Evolutionary conservation across 2,329 filamentous ascomycete genomes (phyloP), one percentile per base, ranked within the genome.

Genomic region (Aspergillus sp.): DNA sequence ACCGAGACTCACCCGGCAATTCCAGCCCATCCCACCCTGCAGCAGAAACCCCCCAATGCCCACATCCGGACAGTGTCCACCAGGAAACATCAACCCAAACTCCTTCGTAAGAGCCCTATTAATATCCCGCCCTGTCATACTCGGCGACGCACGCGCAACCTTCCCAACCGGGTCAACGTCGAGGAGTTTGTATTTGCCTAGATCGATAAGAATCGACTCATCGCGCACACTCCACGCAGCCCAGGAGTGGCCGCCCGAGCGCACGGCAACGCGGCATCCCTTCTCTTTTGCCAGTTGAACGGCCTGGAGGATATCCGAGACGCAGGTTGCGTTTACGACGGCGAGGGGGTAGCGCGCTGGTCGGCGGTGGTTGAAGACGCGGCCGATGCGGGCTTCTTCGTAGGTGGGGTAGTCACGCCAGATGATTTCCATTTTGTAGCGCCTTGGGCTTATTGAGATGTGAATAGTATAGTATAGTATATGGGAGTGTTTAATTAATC

Each of bases 1-100:
- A 27, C 2, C 23, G 8, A 27, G 8, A 27, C 74, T 55, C 58
- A 80, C 79, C 66, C 77, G 79, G 62, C 79, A 83, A 62, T 83
- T 84, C 82, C 82, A 85, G 0, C 82, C 82, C 80, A 84, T 56
- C 15, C 57, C 57, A 3, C 57, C 57, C 35, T 56, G 53, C 14
- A 85, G 66, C 21, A 84, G 65, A 60, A 84, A 84, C 0, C 82
- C 82, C 0, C 82, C 82, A n/a, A 85, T 63, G 8, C 80, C 82
- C 17, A 85, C 82, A 66, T 84, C 81, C 0, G 82, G 82, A 64
- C 82, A 85, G 66, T 85, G 83, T 0, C 82, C 83, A 1, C 80
- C 81, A 0, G 76, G 73, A 62, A 85, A 85, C 71, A 84, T 76
- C 37, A 77, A 68, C 0, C 77, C 79, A 14, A 12, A 24, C 3